Conservation (phyloP, 108 stramenopile species). For the Cyclotella baltica region DNA sequence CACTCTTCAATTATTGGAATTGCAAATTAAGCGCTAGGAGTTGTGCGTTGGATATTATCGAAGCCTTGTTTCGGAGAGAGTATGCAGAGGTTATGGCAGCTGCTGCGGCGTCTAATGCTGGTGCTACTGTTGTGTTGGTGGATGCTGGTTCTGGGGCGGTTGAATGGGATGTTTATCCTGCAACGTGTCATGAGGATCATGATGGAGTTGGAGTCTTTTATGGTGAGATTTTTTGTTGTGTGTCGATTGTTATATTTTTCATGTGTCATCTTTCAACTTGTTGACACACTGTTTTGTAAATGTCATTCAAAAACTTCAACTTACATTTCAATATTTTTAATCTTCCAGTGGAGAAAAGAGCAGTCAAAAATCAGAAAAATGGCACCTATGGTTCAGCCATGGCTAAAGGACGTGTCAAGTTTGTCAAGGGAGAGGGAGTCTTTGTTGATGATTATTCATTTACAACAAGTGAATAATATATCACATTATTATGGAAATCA, state of each 20-base stretch:
- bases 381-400: background rate
- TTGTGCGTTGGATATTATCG: background rate
- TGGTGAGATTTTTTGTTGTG: background rate
- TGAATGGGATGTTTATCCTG: constrained; percentile 9
- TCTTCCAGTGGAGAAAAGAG: background rate
- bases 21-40: background rate
- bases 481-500: no score
- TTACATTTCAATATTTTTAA: no score
- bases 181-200: background rate
- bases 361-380: background rate
- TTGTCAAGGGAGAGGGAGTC: background rate
- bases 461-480: no score
- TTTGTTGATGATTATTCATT: constrained; percentile 14
- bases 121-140: no score
- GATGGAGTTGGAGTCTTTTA: background rate
- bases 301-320: no score
- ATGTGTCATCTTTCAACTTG: background rate
- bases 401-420: background rate
- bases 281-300: background rate
- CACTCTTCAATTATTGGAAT: background rate
- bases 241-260: background rate
- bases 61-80: background rate
- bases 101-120: no score
- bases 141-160: no score
- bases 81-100: no score